Evolutionary conservation across 495 filamentous ascomycete genomes (phyloP), one percentile per base, ranked within the genome.

Genomic region (Annulohypoxylon moriforme): DNA sequence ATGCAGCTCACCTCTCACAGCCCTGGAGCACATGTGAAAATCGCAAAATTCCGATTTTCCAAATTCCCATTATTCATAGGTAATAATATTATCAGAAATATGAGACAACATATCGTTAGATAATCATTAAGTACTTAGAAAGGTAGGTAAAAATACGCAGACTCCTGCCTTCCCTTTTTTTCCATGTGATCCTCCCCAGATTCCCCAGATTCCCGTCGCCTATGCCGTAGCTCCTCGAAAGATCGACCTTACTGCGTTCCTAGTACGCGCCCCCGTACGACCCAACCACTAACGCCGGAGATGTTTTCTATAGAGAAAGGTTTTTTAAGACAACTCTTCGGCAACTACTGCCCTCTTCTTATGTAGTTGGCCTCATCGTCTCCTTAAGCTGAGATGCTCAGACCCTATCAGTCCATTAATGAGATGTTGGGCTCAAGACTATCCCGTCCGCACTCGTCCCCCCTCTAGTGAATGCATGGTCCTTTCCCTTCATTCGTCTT

Each of bases 301-400:
- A 61, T 33, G 50, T 29, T 2, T 33, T 46, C 49, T 31, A 38
- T 49, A 69, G 40, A 46, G 33, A 67, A 71, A 58, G 58, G 67
- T 71, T 49, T 58, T 71, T 49, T 58, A 49, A 71, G 69, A 71
- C 69, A 65, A 44, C 11, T 56, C 40, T n/a, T 56, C 40, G 50
- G 52, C 38, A 71, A 38, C 38, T 61, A 22, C 46, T 58, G 22
- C 44, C 29, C 22, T 67, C 20, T 25, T 34, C 22, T 20, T 11
- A 18, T 13, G 31, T 3, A 16, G 22, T 27, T 4, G 27, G n/a
- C 20, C 38, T 22, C 42, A 13, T 11, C 29, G 50, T 38, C 59
- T 40, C 57, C 27, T 27, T 1, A 38, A 31, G 53, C 31, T 25
- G 22, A 44, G 11, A 33, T 34, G 22, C 3, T 24, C 2, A 61